Conservation (phyloP, 768 basidiomycete species). For the Calocera cornea region DNA sequence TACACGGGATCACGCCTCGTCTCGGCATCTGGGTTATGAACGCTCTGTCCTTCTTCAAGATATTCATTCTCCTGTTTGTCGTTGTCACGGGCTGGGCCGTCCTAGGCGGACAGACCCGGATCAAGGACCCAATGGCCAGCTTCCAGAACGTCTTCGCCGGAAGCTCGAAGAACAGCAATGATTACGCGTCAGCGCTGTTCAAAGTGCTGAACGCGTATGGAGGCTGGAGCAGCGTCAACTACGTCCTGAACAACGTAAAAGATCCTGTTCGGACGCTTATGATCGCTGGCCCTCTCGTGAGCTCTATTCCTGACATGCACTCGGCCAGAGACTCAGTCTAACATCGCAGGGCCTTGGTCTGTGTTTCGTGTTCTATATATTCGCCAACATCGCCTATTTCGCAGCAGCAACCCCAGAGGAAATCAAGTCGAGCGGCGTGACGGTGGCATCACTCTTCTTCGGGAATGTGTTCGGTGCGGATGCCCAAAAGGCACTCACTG, state of each 20-base stretch:
- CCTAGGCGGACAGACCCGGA: constrained; percentile 41
- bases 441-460: constrained; percentile 48
- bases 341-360: constrained; percentile 32
- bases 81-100: constrained; percentile 38
- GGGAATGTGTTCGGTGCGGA: constrained; percentile 40
- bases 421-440: constrained; percentile 37
- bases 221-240: constrained; percentile 46
- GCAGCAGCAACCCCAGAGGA: constrained; percentile 39
- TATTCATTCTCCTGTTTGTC: constrained; percentile 9
- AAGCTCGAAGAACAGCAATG: constrained; percentile 40
- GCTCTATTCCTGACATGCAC: not conserved
- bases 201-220: constrained; percentile 38
- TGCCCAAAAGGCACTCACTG: constrained; percentile 41
- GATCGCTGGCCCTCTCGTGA: constrained; percentile 41
- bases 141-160: constrained; percentile 46
- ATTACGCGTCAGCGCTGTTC: constrained; percentile 47
- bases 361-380: constrained; percentile 38
- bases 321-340: not conserved
- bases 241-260: constrained; percentile 47
- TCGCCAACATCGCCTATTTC: constrained; percentile 48
- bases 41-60: constrained; percentile 3
- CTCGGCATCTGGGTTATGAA: constrained; percentile 44
- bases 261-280: constrained; percentile 47
- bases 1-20: constrained; percentile 41
- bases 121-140: constrained; percentile 42